Base-by-base conservation (phyloP, 805 yeast species). In the Ogataea philodendri region DNA sequence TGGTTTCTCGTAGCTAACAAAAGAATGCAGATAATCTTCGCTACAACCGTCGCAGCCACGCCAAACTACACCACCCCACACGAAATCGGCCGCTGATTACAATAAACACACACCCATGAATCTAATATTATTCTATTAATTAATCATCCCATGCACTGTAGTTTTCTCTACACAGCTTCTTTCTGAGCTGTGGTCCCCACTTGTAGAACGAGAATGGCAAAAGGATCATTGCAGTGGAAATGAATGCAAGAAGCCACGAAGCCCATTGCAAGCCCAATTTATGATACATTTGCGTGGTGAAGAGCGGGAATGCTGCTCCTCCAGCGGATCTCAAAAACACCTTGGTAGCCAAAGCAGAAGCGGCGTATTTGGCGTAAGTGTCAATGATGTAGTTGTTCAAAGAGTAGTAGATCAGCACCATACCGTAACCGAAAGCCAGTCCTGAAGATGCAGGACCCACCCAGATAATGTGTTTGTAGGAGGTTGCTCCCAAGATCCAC, bases 281-380 rank as follows among this genome's bases (percentile, higher is more conserved):
- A 43, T 74, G 74, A 58, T 83, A 84, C 90, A 84, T 83, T 61
- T 82, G 90, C 23, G 78, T 76, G n/a, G 84, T 76, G 56, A 84
- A 83, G 48, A 84, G 66, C 42, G 90, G 89, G 72, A 84, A 82
- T 0, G 88, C 90, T 17, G 88, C 90, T 66, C 93, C 94, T 52
- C 88, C 89, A 14, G 87, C 83, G 49, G 82, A 72, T 69, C 94
- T 74, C 49, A 84, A 65, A 52, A 84, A 83, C 19, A 83, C 90
- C 56, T 84, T 84, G 4, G 90, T 82, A 10, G 90, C 90, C 48
- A 84, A 67, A 1, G 93, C 93, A 41, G 81, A 71, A 7, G 93
- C 87, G 5, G 90, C 89, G 54, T 72, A 81, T 53, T 81, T 77
- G 35, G 86, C 82, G 62, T 88, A 87, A 24, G 95, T 83, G 62